Base-by-base conservation (phyloP, 2,329 filamentous ascomycete species). In the Stenocarpella maydis region DNA sequence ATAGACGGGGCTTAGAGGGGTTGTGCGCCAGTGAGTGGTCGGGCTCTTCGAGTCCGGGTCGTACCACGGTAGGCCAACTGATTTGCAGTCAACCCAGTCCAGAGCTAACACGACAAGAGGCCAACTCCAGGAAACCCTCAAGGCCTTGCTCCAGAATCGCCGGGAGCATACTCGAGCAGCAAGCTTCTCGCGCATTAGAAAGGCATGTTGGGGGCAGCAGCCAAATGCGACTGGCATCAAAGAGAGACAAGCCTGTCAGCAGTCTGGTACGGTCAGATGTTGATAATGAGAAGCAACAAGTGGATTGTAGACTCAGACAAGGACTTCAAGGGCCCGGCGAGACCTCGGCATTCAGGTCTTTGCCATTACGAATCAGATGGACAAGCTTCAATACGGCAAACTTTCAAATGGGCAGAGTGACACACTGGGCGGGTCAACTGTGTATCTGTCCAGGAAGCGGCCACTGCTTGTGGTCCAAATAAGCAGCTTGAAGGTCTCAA, bases 341-440 rank as follows among this genome's bases (percentile, higher is more conserved):
- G 8, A n/a, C 26, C 41, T 47, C 26, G 41, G 58, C 26, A 47
- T 21, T n/a, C 15, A 28, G 24, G 28, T 24, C 26, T 47, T 37
- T 49, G 5, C 26, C 58, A 63, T 19, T 15, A 34, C 3, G 14
- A 37, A 37, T 37, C 28, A 63, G 4, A 24, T 9, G 1, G 41
- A 34, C 24, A 47, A 47, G 14, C 41, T 63, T 37, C 39, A 47
- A 34, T 63, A 63, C 26, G 41, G 41, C 58, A 47, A 63, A 63
- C 41, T 43, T 47, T 63, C 19, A 12, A 49, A 26, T 19, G 19
- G 5, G 41, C 26, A 37, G 39, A 17, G 58, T 45, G 19, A 21
- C 26, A 63, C 21, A 47, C 28, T 21, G n/a, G 43, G 21, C 19
- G 24, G 47, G 34, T 37, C 58, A 49, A 34, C 19, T 31, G 41